Percentiles rank a stretch among this genome's conserved stretches.
Conservation (phyloP, 306 rosid genomes). For the Malus asiatica region DNA sequence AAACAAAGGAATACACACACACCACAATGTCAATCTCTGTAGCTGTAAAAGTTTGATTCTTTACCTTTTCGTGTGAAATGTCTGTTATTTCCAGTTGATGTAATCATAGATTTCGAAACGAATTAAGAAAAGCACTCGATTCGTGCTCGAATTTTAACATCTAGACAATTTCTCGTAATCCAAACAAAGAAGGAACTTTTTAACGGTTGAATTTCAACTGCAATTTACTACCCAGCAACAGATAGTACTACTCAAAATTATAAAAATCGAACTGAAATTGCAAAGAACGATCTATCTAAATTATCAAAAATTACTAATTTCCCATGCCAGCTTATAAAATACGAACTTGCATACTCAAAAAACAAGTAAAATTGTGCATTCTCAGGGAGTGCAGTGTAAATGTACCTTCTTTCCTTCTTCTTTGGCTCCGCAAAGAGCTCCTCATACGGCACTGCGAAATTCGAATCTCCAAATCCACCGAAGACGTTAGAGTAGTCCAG, state of each 20-base stretch:
- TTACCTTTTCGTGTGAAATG: background rate
- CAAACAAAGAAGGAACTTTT: background rate
- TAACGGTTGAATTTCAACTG: background rate
- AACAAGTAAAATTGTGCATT: background rate
- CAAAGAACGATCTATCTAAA: background rate
- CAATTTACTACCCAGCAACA: background rate
- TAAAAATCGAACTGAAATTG: background rate
- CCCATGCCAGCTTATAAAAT: background rate
- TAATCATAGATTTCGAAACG: background rate
- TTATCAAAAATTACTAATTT: background rate
- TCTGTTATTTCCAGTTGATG: background rate
- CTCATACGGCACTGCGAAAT: conserved; percentile 44
- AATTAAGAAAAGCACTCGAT: background rate
- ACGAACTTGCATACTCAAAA: background rate
- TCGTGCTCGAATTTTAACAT: background rate
- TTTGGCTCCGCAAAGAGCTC: conserved; percentile 45
- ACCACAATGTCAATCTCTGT: background rate
- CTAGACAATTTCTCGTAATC: background rate
- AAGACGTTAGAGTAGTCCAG: conserved; percentile 75
- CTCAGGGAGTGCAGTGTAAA: background rate
- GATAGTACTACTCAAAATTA: background rate
- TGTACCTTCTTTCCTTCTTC: conserved; percentile 11
- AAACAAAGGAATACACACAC: background rate
- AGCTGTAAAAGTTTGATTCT: background rate
- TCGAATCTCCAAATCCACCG: conserved; percentile 61